A percentile compares a stretch with the other conserved stretches of the same genome.
Conservation (phyloP, 306 rosid genomes). For the Geum urbanum region DNA sequence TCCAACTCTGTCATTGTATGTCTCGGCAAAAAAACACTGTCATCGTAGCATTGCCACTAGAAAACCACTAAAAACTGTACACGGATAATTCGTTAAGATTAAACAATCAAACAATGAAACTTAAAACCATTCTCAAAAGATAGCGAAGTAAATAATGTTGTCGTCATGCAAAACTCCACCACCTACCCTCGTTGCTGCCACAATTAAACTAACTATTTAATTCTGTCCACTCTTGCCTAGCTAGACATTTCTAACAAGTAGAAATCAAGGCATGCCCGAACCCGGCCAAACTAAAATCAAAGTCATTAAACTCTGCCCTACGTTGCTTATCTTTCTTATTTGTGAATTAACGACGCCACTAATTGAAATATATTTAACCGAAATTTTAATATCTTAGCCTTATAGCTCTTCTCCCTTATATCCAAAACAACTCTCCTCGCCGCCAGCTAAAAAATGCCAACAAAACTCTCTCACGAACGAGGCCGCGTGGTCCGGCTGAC, state of each 20-base stretch:
- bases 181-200: constrained; percentile 32
- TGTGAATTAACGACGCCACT: not conserved
- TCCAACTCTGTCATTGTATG: constrained; percentile 13
- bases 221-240: constrained; percentile 13
- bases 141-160: constrained; percentile 49
- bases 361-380: not conserved
- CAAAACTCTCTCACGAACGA: constrained; percentile 19
- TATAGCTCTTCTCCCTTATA: not conserved
- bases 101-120: constrained; percentile 7
- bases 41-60: not conserved
- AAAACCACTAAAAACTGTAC: constrained; percentile 10
- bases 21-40: not conserved
- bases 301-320: constrained; percentile 24
- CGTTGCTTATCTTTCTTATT: constrained; percentile 14
- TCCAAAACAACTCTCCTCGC: constrained; percentile 29
- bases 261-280: constrained; percentile 4
- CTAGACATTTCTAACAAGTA: constrained; percentile 21
- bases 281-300: not conserved
- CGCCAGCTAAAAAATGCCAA: constrained; percentile 43
- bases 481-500: constrained; percentile 45
- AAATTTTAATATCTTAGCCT: not conserved
- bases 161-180: constrained; percentile 26
- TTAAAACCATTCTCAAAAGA: constrained; percentile 22
- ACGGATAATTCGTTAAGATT: constrained; percentile 17
- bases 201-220: too few relatives aligned